phyloP scores from a whole-genome alignment of 2,329 filamentous ascomycete genomes.

The Aspergillus awamori region DNA sequence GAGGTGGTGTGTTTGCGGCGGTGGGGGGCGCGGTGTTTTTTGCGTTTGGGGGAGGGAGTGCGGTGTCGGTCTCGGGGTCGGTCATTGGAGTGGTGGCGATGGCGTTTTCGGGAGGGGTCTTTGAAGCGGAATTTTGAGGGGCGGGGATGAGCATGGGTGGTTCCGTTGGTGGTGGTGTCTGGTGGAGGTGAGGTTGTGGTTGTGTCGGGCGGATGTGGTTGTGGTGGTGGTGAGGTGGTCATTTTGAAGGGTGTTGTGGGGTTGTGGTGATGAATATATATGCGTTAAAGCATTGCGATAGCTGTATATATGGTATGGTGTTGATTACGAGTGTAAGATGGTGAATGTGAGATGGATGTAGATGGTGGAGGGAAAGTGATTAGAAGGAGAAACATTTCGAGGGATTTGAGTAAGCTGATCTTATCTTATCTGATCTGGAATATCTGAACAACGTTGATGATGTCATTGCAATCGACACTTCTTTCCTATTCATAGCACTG shows the following conservation, averaged over 20 bases:
- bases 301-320: background rate
- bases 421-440: background rate
- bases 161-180: constrained; percentile 14
- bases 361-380: background rate
- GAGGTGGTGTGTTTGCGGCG: constrained; percentile 22
- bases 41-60: constrained; percentile 20
- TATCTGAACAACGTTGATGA: background rate
- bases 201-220: background rate
- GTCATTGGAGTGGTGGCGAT: background rate
- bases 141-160: constrained; percentile 14
- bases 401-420: background rate
- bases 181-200: background rate
- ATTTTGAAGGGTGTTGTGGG: background rate
- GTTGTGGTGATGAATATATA: background rate
- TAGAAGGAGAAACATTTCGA: background rate
- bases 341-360: background rate
- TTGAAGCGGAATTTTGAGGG: constrained; percentile 41
- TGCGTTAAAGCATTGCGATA: too few relatives aligned
- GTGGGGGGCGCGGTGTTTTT: constrained; percentile 27
- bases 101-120: constrained; percentile 22
- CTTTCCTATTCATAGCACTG: too few relatives aligned
- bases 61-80: constrained; percentile 6
- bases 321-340: background rate
- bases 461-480: background rate
- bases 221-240: background rate